Conservation (phyloP, 495 filamentous ascomycete species). For the Xylaria acuta region DNA sequence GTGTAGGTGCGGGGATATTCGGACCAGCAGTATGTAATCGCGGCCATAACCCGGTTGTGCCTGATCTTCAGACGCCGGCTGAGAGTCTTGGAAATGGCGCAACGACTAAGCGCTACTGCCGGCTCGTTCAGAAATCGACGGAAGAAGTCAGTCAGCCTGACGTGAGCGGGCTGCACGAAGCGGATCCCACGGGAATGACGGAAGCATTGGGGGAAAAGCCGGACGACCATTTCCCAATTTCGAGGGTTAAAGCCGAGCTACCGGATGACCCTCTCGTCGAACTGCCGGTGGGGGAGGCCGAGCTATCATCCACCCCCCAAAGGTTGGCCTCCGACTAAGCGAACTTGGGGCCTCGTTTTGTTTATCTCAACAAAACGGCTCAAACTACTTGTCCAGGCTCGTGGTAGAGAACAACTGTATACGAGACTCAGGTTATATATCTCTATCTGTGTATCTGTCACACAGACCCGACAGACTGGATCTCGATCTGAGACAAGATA, state of each 20-base stretch:
- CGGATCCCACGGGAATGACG: neutral
- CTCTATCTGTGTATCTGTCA: too few species aligned
- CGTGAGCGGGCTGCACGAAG: neutral
- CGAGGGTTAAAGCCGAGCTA: neutral
- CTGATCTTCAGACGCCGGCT: neutral
- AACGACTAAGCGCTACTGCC: neutral
- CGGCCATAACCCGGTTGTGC: too few species aligned
- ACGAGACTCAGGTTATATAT: neutral
- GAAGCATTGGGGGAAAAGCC: neutral
- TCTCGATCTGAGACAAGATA: too few species aligned
- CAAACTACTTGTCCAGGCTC: neutral
- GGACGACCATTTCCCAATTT: neutral
- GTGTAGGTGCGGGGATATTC: neutral
- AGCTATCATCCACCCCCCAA: neutral
- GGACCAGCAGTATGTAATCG: too few species aligned
- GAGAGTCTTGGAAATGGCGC: neutral
- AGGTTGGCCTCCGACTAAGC: neutral
- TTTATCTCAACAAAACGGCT: neutral
- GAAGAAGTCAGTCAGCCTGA: neutral
- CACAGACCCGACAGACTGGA: too few species aligned
- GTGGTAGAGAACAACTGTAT: neutral
- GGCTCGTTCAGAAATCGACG: neutral
- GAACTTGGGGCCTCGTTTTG: neutral
- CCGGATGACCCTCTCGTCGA: neutral
- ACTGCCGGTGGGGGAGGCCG: neutral